These are phyloP conservation scores for Mikania micrantha DNA, from an alignment of 129 eudicot species.

Conservation along the genomic window DNA sequence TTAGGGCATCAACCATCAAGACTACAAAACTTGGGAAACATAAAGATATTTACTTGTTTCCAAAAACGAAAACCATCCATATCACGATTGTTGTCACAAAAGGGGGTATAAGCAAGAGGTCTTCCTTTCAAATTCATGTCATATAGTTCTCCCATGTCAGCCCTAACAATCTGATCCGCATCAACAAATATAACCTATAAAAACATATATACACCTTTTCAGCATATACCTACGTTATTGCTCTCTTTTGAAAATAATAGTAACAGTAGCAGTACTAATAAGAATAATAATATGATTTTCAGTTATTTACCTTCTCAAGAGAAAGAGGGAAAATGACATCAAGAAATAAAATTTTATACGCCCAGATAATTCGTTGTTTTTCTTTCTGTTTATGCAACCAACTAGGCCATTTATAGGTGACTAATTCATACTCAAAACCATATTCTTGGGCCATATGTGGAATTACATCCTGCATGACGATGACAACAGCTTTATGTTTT, in stretches of 20 bases:
- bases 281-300: background rate
- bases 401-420: conserved; percentile 97
- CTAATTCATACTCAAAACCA: conserved; percentile 88
- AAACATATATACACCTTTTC: background rate
- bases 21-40: background rate
- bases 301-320: conserved; percentile 67
- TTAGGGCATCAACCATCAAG: background rate
- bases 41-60: conserved; percentile 63
- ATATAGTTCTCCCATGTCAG: conserved; percentile 98
- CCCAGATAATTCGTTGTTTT: conserved; percentile 97
- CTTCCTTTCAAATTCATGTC: conserved; percentile 95
- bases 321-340: conserved; percentile 98
- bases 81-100: conserved; percentile 89
- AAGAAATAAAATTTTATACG: conserved; percentile 90
- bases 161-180: conserved; percentile 92
- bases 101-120: conserved; percentile 93
- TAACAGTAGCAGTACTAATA: too few species aligned
- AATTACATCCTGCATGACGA: conserved; percentile 68
- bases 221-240: background rate
- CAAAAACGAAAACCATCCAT: conserved; percentile 98
- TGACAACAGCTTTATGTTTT: background rate
- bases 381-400: conserved; percentile 97
- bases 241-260: background rate
- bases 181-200: conserved; percentile 96
- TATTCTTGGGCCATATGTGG: conserved; percentile 94